These are phyloP conservation scores for Nemania sp. DNA, from an alignment of 2,329 filamentous ascomycete genomes.

Conservation along the genomic window DNA sequence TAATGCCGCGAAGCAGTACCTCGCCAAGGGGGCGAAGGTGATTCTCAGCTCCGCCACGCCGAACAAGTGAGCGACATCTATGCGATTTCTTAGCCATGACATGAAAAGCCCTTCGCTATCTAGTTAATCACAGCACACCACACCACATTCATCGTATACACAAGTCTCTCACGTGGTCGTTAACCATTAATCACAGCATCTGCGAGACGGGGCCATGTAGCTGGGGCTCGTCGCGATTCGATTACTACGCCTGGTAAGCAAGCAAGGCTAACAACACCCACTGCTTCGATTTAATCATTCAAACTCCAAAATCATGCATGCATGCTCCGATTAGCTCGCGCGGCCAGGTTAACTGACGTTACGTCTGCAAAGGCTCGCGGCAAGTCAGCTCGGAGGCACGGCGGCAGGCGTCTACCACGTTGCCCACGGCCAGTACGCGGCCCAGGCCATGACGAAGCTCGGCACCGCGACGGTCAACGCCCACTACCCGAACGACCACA, in stretches of 20 bases:
- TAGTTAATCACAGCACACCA: too few relatives aligned
- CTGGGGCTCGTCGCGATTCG: slow-evolving; percentile 57
- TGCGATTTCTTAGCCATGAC: neutral
- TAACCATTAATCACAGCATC: slow-evolving; percentile 51
- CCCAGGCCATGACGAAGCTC: slow-evolving; percentile 55
- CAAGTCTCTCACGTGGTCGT: too few relatives aligned
- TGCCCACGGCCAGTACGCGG: slow-evolving; percentile 63
- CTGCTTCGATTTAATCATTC: too few relatives aligned
- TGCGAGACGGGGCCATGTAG: slow-evolving; percentile 61
- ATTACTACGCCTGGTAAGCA: slow-evolving; percentile 55
- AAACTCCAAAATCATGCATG: neutral
- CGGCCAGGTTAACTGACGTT: neutral
- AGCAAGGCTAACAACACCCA: slow-evolving; percentile 15
- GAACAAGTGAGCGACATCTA: slow-evolving; percentile 20
- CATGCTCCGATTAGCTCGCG: neutral
- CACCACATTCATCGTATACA: too few relatives aligned
- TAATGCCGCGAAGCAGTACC: slow-evolving; percentile 58
- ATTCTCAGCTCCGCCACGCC: slow-evolving; percentile 50
- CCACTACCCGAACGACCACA: slow-evolving; percentile 64
- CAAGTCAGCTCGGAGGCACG: slow-evolving; percentile 43
- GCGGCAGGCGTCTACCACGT: slow-evolving; percentile 56
- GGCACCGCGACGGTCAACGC: slow-evolving; percentile 55
- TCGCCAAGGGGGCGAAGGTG: slow-evolving; percentile 62
- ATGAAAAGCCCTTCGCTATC: neutral
- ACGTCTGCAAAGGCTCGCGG: slow-evolving; percentile 39